A percentile compares a stretch with the other conserved stretches of the same genome.
phyloP scores from a whole-genome alignment of 106 monocot genomes.

The Amphibolis antarctica region DNA sequence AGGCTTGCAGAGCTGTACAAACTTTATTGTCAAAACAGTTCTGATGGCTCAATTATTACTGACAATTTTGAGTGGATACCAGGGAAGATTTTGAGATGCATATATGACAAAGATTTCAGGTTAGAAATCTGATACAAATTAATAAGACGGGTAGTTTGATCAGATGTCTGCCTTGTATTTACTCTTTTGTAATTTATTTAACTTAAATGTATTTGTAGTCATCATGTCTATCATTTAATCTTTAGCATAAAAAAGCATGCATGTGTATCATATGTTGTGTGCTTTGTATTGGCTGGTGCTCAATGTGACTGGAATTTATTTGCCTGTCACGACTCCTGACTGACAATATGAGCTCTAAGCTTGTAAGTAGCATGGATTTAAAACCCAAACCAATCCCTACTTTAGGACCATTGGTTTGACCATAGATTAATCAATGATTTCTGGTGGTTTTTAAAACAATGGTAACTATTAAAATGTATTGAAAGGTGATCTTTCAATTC shows the following conservation, averaged over 20 bases:
- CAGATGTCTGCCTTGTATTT: neutral
- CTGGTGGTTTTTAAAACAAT: too few relatives aligned
- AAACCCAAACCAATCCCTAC: too few relatives aligned
- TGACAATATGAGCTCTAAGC: too few relatives aligned
- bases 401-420: too few relatives aligned
- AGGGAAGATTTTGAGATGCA: conserved; percentile 87
- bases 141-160: neutral
- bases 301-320: too few relatives aligned
- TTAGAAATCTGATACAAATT: conserved; percentile 13
- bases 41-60: conserved; percentile 33
- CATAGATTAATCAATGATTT: too few relatives aligned
- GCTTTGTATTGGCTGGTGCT: too few relatives aligned
- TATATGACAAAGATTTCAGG: conserved; percentile 99
- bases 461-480: too few relatives aligned
- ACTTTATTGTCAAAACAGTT: conserved; percentile 39
- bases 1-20: conserved; percentile 70
- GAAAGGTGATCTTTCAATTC: too few relatives aligned
- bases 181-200: neutral
- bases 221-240: neutral
- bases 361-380: too few relatives aligned
- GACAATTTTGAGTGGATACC: conserved; percentile 84
- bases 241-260: neutral
- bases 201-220: neutral
- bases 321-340: too few relatives aligned
- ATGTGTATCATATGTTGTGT: too few relatives aligned